These are phyloP conservation scores for Chaetomium strumarium DNA, from an alignment of 2,329 filamentous ascomycete genomes.

Conservation along the genomic window DNA sequence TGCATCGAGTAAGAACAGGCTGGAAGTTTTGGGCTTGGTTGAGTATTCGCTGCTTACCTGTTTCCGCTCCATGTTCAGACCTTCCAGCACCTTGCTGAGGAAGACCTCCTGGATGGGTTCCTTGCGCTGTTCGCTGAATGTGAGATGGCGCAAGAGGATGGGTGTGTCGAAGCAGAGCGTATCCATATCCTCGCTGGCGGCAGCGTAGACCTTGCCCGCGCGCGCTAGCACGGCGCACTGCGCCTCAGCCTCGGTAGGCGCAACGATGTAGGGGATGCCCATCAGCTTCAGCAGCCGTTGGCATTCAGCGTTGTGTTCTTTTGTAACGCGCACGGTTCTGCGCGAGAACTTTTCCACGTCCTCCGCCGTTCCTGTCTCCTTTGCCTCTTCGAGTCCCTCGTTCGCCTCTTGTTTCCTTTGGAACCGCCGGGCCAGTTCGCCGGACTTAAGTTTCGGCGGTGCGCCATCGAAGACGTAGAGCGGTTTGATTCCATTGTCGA, in stretches of 20 bases:
- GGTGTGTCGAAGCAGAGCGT: conserved; percentile 93
- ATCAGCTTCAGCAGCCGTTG: conserved; percentile 86
- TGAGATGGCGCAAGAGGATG: conserved; percentile 85
- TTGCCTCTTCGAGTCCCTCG: conserved; percentile 87
- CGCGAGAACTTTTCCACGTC: conserved; percentile 98
- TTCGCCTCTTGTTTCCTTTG: conserved; percentile 90
- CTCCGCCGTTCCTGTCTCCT: conserved; percentile 91
- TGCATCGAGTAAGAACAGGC: conserved; percentile 33
- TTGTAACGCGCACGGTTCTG: conserved; percentile 87
- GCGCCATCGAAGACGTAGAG: conserved; percentile 97
- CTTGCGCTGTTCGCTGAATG: conserved; percentile 95
- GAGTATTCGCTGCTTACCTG: conserved; percentile 49
- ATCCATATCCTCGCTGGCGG: conserved; percentile 98
- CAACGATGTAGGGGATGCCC: conserved; percentile 92
- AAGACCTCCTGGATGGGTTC: conserved; percentile 96
- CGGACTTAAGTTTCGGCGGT: conserved; percentile 94
- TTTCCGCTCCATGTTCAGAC: conserved; percentile 77
- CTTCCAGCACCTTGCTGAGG: conserved; percentile 78
- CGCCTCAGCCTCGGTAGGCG: conserved; percentile 93
- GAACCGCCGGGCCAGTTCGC: conserved; percentile 92
- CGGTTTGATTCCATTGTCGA: conserved; percentile 98
- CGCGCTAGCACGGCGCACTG: conserved; percentile 87
- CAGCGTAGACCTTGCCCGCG: conserved; percentile 92
- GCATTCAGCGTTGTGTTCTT: conserved; percentile 94
- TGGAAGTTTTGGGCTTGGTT: conserved; percentile 24